Evolutionary conservation across 257 asterid species (phyloP).

Genomic region (Sherardia arvensis): DNA sequence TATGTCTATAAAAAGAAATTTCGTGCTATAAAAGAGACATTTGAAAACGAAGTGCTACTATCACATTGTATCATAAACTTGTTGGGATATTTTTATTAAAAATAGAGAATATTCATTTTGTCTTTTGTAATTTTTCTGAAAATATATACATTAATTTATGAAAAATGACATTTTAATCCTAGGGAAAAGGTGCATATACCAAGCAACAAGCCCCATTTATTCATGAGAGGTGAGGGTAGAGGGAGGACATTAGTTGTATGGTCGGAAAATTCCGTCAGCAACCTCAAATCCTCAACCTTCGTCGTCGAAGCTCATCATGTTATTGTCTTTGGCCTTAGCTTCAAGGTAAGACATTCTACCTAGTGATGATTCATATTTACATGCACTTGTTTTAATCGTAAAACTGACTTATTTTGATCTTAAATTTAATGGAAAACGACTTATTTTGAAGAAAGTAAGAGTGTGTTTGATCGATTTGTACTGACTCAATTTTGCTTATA

Average conservation of each 20-base stretch:
- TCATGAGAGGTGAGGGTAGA: slow-evolving; percentile 71
- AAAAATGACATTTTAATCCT: slow-evolving; percentile 11
- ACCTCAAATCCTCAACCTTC: slow-evolving; percentile 51
- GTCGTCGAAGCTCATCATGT: slow-evolving; percentile 59
- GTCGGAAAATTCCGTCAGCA: slow-evolving; percentile 42
- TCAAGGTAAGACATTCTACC: slow-evolving; percentile 39
- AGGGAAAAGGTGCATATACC: slow-evolving; percentile 69
- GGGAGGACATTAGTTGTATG: slow-evolving; percentile 51
- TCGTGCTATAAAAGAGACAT: no score
- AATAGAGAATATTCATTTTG: no score
- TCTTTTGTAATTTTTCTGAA: not conserved
- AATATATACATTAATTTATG: no score
- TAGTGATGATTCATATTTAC: no score
- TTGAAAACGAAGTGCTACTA: no score
- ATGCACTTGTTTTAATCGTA: not conserved
- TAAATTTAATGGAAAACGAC: no score
- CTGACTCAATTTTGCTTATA: no score
- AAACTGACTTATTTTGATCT: not conserved
- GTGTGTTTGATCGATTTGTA: no score
- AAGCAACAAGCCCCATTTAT: slow-evolving; percentile 49
- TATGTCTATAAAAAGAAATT: no score
- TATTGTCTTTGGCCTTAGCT: slow-evolving; percentile 70
- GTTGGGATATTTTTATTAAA: no score
- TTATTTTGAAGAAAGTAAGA: no score
- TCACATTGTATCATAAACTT: no score